A percentile compares a stretch with the other conserved stretches of the same genome.
Evolutionary conservation across 2,329 filamentous ascomycete genomes (phyloP).

Genomic region (Venturia aucupariae): DNA sequence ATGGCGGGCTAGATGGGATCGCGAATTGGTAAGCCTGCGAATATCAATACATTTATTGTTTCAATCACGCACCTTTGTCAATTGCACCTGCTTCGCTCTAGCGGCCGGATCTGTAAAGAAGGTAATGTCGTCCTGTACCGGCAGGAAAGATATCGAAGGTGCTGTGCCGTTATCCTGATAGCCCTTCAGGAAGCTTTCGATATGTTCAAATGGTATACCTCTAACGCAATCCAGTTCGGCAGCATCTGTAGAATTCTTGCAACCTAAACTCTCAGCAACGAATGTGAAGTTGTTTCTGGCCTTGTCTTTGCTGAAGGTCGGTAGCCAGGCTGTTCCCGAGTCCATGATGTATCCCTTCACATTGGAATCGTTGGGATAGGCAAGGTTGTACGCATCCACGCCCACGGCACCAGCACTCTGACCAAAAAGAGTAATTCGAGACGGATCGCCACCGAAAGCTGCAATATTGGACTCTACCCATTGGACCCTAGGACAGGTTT

Average conservation of each 20-base stretch:
- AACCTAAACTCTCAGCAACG: conserved; percentile 29
- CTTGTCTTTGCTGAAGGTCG: conserved; percentile 17
- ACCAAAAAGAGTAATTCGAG: conserved; percentile 34
- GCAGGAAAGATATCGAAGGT: conserved; percentile 19
- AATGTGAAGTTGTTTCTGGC: conserved; percentile 30
- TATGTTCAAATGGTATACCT: conserved; percentile 22
- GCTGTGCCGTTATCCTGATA: conserved; percentile 19
- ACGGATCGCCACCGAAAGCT: conserved; percentile 33
- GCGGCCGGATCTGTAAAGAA: conserved; percentile 27
- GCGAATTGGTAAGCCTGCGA: not conserved
- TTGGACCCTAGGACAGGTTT: conserved; percentile 26
- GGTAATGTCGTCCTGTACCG: conserved; percentile 24
- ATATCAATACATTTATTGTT: not conserved
- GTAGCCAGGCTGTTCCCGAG: conserved; percentile 25
- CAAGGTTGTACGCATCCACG: conserved; percentile 25
- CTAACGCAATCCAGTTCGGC: conserved; percentile 31
- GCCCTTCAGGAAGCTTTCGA: conserved; percentile 26
- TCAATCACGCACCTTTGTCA: not conserved
- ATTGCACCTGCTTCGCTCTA: not conserved
- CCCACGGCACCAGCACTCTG: conserved; percentile 41
- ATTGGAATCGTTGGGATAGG: conserved; percentile 22
- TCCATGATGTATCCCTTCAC: conserved; percentile 22
- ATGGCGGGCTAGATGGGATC: conserved; percentile 25
- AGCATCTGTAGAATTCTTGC: conserved; percentile 19
- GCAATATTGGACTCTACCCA: conserved; percentile 41